Evolutionary conservation across 768 basidiomycete species (phyloP), one percentile per base, ranked within the genome.

Genomic region (Russula virescens): DNA sequence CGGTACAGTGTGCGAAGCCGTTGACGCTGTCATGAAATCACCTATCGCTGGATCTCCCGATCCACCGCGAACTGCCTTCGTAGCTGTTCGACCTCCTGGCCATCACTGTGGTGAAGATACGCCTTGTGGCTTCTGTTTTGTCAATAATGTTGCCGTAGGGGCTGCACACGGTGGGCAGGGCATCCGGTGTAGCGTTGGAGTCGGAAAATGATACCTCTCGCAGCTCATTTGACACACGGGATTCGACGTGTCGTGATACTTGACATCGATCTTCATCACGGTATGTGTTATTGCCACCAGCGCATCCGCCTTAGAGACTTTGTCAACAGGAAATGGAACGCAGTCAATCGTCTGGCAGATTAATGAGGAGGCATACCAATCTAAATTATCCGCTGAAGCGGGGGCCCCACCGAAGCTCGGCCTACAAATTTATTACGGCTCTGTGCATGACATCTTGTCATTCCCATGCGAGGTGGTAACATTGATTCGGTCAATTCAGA

Each of bases 31-130:
- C 18, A 66, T 87, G 11, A 48, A 56, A 21, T 26, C 43, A 6
- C 35, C 56, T 6, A 21, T 16, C 8, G 21, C 55, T 10, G 51
- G 60, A 18, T 35, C 62, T n/a, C 35, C 55, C 5, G 28, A 58
- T 13, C 31, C 67, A 2, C 53, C 55, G 8, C 60, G 51, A 0
- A 68, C 75, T 9, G 91, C 89, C 0, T 98, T 98, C 72, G 92
- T 91, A 11, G 87, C 85, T 0, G 81, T 97, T 21, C 76, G 95
- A 54, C 95, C 94, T 0, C 95, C 95, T 0, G 95, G 96, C 1
- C 94, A 97, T 77, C 94, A 98, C 68, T 96, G 94, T 69, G 91
- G 91, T 2, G 93, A 94, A 73, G 84, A 94, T 62, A 83, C 83
- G 0, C 96, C 96, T 0, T 87, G 85, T 11, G 96, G 96, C 0